Conservation (phyloP, 2,329 filamentous ascomycete species). For the Calonectria crousiana region DNA sequence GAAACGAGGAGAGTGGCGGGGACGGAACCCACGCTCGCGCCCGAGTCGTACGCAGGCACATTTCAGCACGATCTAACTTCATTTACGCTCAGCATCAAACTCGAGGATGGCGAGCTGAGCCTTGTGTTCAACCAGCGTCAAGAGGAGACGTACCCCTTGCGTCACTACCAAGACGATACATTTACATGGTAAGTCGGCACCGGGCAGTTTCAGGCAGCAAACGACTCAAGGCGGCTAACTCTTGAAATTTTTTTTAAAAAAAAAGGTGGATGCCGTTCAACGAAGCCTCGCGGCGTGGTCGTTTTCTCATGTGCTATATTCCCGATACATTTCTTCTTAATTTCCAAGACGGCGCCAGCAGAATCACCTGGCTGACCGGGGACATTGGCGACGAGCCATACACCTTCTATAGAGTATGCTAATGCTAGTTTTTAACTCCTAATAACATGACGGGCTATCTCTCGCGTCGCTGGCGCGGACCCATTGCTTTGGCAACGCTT, state of each 20-base stretch:
- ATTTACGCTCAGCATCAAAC: neutral
- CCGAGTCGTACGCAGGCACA: neutral
- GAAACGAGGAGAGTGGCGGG: neutral
- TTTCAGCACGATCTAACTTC: neutral
- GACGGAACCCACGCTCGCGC: neutral
- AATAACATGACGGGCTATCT: neutral
- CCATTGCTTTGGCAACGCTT: neutral
- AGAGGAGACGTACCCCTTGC: neutral
- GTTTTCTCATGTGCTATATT: conserved; percentile 3
- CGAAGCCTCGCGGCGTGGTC: conserved; percentile 2
- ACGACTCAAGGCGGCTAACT: neutral
- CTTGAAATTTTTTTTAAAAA: neutral
- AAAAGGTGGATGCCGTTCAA: conserved; percentile 4
- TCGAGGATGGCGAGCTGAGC: neutral
- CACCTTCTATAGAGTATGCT: neutral
- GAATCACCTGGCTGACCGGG: neutral
- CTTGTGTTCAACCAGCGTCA: neutral
- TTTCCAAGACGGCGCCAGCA: neutral
- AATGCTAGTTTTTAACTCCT: neutral
- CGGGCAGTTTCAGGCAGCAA: neutral
- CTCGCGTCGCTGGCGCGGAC: neutral
- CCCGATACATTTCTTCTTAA: neutral
- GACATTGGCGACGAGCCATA: conserved; percentile 2
- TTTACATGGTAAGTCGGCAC: neutral
- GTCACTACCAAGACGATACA: conserved; percentile 2